These are phyloP conservation scores for Amesomyces nigricolor DNA, from an alignment of 2,329 filamentous ascomycete species.

Conservation along the genomic window DNA sequence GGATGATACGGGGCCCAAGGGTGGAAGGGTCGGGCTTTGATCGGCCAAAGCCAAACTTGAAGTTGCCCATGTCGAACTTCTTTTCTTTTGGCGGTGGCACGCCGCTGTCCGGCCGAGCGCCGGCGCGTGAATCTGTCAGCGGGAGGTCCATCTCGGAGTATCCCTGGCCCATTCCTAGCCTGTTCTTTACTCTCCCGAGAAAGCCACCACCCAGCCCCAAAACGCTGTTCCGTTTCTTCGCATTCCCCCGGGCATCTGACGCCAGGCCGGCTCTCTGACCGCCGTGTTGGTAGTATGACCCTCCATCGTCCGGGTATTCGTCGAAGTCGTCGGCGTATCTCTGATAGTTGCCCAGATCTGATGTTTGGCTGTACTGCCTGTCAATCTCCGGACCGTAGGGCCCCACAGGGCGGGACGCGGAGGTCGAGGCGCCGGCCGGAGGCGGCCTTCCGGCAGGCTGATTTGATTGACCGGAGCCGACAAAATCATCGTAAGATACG, in stretches of 20 bases:
- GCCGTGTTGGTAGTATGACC: conserved; percentile 77
- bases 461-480: conserved; percentile 59
- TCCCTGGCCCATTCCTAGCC: conserved; percentile 77
- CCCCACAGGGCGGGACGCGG: conserved; percentile 28
- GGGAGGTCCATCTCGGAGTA: conserved; percentile 99
- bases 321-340: conserved; percentile 86
- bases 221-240: conserved; percentile 81
- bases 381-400: conserved; percentile 41
- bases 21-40: conserved; percentile 84
- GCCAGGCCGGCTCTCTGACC: conserved; percentile 47
- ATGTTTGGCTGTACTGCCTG: conserved; percentile 65
- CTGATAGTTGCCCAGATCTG: conserved; percentile 80
- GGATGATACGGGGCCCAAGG: conserved; percentile 84
- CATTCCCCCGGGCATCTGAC: conserved; percentile 28
- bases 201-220: conserved; percentile 80
- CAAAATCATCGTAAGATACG: conserved; percentile 90
- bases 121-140: conserved; percentile 67
- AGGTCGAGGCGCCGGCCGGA: conserved; percentile 21
- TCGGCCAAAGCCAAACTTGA: conserved; percentile 89
- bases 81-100: conserved; percentile 36
- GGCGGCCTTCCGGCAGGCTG: conserved; percentile 42
- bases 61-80: conserved; percentile 64
- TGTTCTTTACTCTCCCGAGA: conserved; percentile 81
- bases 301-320: conserved; percentile 70
- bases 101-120: conserved; percentile 37